phyloP scores from a whole-genome alignment of 257 asterid species.

The Rehmannia glutinosa region DNA sequence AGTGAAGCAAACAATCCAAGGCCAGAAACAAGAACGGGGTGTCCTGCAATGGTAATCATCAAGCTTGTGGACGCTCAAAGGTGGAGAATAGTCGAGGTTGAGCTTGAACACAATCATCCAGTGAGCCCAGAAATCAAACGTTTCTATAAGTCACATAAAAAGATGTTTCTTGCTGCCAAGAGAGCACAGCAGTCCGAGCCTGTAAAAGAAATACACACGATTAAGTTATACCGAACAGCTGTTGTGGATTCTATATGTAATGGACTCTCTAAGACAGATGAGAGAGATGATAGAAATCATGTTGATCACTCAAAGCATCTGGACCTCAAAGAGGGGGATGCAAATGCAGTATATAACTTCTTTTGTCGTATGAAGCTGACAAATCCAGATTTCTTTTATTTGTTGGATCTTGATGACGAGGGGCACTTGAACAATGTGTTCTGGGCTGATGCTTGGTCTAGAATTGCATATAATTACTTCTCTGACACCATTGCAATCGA shows the following conservation, averaged over 20 bases:
- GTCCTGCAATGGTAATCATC: slow-evolving; percentile 57
- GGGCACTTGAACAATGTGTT: slow-evolving; percentile 48
- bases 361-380: slow-evolving; percentile 60
- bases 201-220: slow-evolving; percentile 51
- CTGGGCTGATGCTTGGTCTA: slow-evolving; percentile 64
- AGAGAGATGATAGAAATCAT: slow-evolving; percentile 14
- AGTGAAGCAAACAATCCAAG: slow-evolving; percentile 56
- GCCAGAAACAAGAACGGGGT: slow-evolving; percentile 65
- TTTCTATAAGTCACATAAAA: slow-evolving; percentile 60
- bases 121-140: slow-evolving; percentile 52
- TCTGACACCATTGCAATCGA: slow-evolving; percentile 48
- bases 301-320: slow-evolving; percentile 38
- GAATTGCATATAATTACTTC: slow-evolving; percentile 44
- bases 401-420: slow-evolving; percentile 54
- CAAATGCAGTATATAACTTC: slow-evolving; percentile 45
- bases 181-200: slow-evolving; percentile 28
- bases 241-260: slow-evolving; percentile 23
- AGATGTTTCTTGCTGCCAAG: slow-evolving; percentile 44
- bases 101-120: slow-evolving; percentile 57
- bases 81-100: slow-evolving; percentile 59
- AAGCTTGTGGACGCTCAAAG: slow-evolving; percentile 50
- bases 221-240: slow-evolving; percentile 42
- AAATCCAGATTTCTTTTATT: slow-evolving; percentile 48
- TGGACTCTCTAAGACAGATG: slow-evolving; percentile 25
- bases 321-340: slow-evolving; percentile 53